Conservation (phyloP, 495 filamentous ascomycete genomes). For the Penicillium maclennaniae region DNA sequence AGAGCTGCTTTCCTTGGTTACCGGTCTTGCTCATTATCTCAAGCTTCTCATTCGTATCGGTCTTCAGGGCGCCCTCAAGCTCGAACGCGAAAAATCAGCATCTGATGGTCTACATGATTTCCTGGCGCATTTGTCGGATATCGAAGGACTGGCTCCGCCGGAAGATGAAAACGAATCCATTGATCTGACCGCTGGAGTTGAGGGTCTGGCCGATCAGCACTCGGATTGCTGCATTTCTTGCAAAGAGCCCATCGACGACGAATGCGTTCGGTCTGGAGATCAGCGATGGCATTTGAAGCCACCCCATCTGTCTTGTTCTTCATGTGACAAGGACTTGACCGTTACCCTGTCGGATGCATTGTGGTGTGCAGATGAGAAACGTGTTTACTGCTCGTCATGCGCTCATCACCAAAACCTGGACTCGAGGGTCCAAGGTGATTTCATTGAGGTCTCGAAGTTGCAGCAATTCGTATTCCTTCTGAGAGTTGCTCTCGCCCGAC, state of each 20-base stretch:
- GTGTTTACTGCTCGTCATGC: constrained; percentile 67
- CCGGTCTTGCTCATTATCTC: constrained; percentile 94
- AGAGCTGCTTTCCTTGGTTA: constrained; percentile 90
- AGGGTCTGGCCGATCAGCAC: constrained; percentile 66
- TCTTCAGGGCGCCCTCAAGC: constrained; percentile 84
- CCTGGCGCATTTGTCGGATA: constrained; percentile 70
- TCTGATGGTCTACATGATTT: constrained; percentile 74
- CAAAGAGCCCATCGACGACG: constrained; percentile 87
- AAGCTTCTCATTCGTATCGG: constrained; percentile 98
- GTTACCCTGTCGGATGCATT: constrained; percentile 58
- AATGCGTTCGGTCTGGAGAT: constrained; percentile 69
- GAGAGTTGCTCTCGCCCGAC: constrained; percentile 82
- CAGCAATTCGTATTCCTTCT: constrained; percentile 93
- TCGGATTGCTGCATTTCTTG: constrained; percentile 81
- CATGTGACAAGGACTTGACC: constrained; percentile 70
- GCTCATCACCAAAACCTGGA: constrained; percentile 44
- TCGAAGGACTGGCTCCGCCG: constrained; percentile 60
- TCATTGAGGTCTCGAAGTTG: constrained; percentile 70
- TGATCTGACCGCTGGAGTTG: constrained; percentile 68
- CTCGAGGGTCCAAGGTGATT: constrained; percentile 49
- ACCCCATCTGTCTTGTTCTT: constrained; percentile 68
- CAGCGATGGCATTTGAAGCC: constrained; percentile 74
- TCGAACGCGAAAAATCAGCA: constrained; percentile 77
- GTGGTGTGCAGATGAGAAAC: constrained; percentile 61
- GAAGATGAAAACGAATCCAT: constrained; percentile 65